Evolutionary conservation across 1,284 basidiomycete species (phyloP).

Genomic region (Anthracocystis setariae): DNA sequence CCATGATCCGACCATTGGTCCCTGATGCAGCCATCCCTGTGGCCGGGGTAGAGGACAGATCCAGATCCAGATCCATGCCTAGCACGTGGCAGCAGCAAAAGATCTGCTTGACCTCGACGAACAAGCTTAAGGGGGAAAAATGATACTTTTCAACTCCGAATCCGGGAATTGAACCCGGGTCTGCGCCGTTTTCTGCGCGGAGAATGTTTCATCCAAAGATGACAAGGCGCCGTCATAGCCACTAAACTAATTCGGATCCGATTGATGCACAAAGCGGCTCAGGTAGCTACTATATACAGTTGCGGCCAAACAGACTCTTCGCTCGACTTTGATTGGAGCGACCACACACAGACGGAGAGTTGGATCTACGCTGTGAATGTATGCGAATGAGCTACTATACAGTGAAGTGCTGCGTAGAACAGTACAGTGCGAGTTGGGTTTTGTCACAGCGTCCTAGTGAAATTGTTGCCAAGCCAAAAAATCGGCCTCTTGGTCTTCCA

Average conservation of each 20-base stretch:
- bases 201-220: conserved; percentile 20
- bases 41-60: too few relatives aligned
- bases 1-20: too few relatives aligned
- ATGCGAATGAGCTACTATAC: too few relatives aligned
- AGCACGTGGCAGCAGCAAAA: too few relatives aligned
- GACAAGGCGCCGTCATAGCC: conserved; percentile 61
- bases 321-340: too few relatives aligned
- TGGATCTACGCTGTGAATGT: too few relatives aligned
- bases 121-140: conserved; percentile 6
- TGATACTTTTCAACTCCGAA: conserved; percentile 24
- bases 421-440: not conserved
- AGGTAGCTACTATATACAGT: conserved; percentile 3
- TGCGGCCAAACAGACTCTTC: too few relatives aligned
- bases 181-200: conserved; percentile 49
- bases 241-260: conserved; percentile 58
- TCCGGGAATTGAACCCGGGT: conserved; percentile 58
- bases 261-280: not conserved
- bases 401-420: too few relatives aligned
- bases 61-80: too few relatives aligned
- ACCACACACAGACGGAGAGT: too few relatives aligned
- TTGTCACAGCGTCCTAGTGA: not conserved
- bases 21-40: too few relatives aligned
- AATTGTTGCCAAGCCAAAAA: conserved; percentile 36
- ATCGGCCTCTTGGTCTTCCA: conserved; percentile 28
- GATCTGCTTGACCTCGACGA: too few relatives aligned